These are phyloP conservation scores for Ziziphus jujuba DNA, from an alignment of 306 rosid genomes.

Conservation along the genomic window DNA sequence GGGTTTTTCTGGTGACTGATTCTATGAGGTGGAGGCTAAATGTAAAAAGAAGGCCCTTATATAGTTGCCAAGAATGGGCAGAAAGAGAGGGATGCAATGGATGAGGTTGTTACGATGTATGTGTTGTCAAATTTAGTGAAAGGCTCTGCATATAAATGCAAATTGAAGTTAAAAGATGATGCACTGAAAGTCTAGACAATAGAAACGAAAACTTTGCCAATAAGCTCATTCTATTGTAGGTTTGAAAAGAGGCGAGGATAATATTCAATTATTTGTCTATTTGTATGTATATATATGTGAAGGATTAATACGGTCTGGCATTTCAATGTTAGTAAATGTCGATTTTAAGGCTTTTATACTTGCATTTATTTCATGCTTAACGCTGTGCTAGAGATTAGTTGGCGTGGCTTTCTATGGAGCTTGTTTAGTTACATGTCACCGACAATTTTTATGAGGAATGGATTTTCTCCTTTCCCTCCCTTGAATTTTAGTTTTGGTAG, in stretches of 20 bases:
- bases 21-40: not conserved
- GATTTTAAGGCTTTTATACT: not conserved
- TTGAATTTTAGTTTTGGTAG: too few relatives aligned
- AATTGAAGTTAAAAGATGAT: not conserved
- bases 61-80: not conserved
- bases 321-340: not conserved
- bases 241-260: not conserved
- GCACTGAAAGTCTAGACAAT: not conserved
- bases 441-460: too few relatives aligned
- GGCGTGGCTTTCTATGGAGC: too few relatives aligned
- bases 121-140: slow-evolving; percentile 4
- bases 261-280: not conserved
- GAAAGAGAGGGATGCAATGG: not conserved
- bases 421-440: too few relatives aligned
- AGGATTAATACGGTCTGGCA: not conserved
- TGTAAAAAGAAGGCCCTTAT: not conserved
- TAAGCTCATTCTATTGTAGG: not conserved
- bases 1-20: not conserved
- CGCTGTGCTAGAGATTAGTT: too few relatives aligned
- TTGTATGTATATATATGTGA: not conserved
- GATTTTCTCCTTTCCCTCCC: too few relatives aligned
- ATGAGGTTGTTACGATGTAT: not conserved
- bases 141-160: not conserved
- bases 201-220: too few relatives aligned
- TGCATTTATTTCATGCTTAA: too few relatives aligned